Conservation (phyloP, 2,329 filamentous ascomycete genomes). For the Penicillium sp. region DNA sequence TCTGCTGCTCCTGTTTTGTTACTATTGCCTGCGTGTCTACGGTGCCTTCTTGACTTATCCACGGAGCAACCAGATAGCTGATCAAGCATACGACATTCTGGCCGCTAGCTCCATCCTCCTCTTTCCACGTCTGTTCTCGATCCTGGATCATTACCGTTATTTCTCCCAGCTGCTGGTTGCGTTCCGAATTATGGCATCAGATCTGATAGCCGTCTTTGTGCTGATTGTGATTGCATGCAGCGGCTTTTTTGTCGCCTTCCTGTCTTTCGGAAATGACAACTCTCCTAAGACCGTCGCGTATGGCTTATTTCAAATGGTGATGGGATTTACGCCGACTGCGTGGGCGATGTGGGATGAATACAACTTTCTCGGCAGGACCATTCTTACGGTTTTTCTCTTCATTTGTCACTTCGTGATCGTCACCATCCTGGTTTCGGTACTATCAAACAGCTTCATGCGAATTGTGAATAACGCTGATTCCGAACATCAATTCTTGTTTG, state of each 20-base stretch:
- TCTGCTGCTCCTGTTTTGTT: slow-evolving; percentile 77
- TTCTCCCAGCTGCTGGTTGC: slow-evolving; percentile 94
- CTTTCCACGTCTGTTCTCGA: slow-evolving; percentile 86
- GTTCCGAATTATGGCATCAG: slow-evolving; percentile 89
- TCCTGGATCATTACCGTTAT: slow-evolving; percentile 92
- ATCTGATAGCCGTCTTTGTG: slow-evolving; percentile 79
- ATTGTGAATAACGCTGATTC: slow-evolving; percentile 92
- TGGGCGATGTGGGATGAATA: slow-evolving; percentile 87
- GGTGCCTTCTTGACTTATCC: slow-evolving; percentile 79
- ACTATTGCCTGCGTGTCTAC: slow-evolving; percentile 86
- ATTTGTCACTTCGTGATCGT: slow-evolving; percentile 95
- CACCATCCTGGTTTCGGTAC: slow-evolving; percentile 90
- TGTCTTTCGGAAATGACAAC: slow-evolving; percentile 71
- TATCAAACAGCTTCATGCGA: slow-evolving; percentile 94
- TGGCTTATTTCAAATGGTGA: slow-evolving; percentile 86
- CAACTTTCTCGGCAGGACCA: slow-evolving; percentile 71
- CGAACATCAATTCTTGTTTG: slow-evolving; percentile 89
- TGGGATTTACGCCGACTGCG: slow-evolving; percentile 93
- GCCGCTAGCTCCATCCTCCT: slow-evolving; percentile 87
- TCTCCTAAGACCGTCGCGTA: slow-evolving; percentile 77
- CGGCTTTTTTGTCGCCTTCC: slow-evolving; percentile 92
- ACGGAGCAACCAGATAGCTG: slow-evolving; percentile 66
- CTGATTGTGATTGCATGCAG: slow-evolving; percentile 86
- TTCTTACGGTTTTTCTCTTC: slow-evolving; percentile 81
- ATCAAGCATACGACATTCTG: slow-evolving; percentile 89